Conservation (phyloP, 768 basidiomycete genomes). For the Mycena galericulata region DNA sequence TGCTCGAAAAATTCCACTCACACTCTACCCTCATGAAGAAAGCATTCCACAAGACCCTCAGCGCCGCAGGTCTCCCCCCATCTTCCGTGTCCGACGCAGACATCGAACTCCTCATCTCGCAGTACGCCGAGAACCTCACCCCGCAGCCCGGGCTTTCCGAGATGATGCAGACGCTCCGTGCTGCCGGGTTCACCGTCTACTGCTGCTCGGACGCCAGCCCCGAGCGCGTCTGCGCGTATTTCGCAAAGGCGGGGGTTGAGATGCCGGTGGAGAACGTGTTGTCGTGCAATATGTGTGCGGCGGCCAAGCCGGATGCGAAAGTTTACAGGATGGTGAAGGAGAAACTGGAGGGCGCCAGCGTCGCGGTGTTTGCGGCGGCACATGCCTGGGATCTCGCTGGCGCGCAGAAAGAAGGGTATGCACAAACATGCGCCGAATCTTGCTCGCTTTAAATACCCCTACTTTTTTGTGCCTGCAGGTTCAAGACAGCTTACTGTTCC, state of each 20-base stretch:
- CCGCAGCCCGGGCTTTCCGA: constrained; percentile 2
- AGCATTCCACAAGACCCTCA: constrained; percentile 3
- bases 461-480: not conserved
- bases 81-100: not conserved
- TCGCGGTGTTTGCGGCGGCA: constrained; percentile 12
- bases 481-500: not conserved
- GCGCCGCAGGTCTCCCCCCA: not conserved
- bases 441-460: not conserved
- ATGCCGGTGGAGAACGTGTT: constrained; percentile 12
- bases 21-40: constrained; percentile 2
- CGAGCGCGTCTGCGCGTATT: constrained; percentile 9
- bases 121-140: constrained; percentile 9
- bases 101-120: constrained; percentile 2
- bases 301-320: constrained; percentile 12
- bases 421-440: not conserved
- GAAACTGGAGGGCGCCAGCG: not conserved
- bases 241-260: not conserved
- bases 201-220: constrained; percentile 22
- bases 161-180: constrained; percentile 8
- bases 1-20: not conserved
- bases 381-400: constrained; percentile 17
- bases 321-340: constrained; percentile 9
- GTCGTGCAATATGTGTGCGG: constrained; percentile 16
- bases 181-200: constrained; percentile 3
- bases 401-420: constrained; percentile 1